phyloP scores from a whole-genome alignment of 2,329 filamentous ascomycete genomes.

The Neofusicoccum kwambonambiense region DNA sequence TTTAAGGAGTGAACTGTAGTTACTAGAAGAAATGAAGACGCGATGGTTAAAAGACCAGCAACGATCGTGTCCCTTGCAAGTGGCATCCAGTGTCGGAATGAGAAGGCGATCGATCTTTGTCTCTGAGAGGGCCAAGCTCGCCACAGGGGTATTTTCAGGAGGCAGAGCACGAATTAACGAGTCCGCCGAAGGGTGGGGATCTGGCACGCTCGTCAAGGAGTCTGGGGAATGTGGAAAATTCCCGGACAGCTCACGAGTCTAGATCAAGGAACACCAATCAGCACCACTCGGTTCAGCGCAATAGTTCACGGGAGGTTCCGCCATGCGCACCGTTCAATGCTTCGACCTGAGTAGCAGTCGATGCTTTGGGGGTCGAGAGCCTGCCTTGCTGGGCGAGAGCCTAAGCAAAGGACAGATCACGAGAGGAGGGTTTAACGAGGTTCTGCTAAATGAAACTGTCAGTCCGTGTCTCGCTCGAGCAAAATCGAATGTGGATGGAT shows the following conservation, averaged over 20 bases:
- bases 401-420: conserved; percentile 11
- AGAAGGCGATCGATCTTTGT: conserved; percentile 34
- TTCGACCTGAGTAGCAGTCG: conserved; percentile 16
- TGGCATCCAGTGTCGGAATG: conserved; percentile 46
- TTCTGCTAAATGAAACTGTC: conserved; percentile 11
- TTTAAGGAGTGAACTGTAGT: conserved; percentile 37
- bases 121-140: conserved; percentile 32
- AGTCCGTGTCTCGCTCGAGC: conserved; percentile 1
- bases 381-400: conserved; percentile 15
- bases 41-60: conserved; percentile 32
- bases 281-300: conserved; percentile 13
- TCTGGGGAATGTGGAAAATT: conserved; percentile 45
- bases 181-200: conserved; percentile 43
- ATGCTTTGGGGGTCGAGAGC: conserved; percentile 11
- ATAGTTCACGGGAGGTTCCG: background rate
- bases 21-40: conserved; percentile 33
- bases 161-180: conserved; percentile 57
- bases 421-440: conserved; percentile 4
- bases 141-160: conserved; percentile 32
- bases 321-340: conserved; percentile 6
- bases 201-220: conserved; percentile 39
- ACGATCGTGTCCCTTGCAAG: conserved; percentile 39
- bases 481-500: conserved; percentile 12
- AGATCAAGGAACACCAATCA: conserved; percentile 28
- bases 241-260: conserved; percentile 32